Conservation (phyloP, 768 basidiomycete species). For the Dioszegia hungarica region DNA sequence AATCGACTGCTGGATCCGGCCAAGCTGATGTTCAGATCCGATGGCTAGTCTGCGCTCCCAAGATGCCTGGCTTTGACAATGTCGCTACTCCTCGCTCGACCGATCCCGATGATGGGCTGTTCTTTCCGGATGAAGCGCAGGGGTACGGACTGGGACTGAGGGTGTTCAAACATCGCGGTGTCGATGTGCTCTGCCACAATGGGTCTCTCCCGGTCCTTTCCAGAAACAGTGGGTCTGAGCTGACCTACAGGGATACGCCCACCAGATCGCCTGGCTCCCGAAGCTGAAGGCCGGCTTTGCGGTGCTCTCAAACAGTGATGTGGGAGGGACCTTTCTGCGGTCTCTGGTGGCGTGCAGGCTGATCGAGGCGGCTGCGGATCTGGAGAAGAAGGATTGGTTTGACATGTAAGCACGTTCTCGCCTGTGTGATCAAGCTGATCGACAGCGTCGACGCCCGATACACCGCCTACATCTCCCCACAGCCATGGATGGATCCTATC, state of each 20-base stretch:
- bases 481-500: not conserved
- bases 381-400: conserved; percentile 5
- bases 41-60: not conserved
- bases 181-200: not conserved
- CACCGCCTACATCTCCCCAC: not conserved
- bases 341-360: not conserved
- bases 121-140: conserved; percentile 5
- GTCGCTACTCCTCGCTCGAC: not conserved
- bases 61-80: conserved; percentile 2
- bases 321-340: not conserved
- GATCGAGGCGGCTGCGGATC: not conserved
- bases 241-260: not conserved
- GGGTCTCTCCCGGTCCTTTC: not conserved
- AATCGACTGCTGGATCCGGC: no score
- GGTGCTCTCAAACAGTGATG: conserved; percentile 1
- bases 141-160: conserved; percentile 6
- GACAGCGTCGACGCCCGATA: not conserved
- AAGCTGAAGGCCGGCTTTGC: conserved; percentile 2
- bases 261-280: conserved; percentile 4
- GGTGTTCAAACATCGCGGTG: not conserved
- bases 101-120: conserved; percentile 1
- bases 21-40: conserved; percentile 2
- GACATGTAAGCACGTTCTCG: not conserved
- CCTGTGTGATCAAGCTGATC: not conserved
- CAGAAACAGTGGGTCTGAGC: not conserved